Base-by-base conservation (phyloP, 129 eudicot genomes). In the Lonicera japonica region DNA sequence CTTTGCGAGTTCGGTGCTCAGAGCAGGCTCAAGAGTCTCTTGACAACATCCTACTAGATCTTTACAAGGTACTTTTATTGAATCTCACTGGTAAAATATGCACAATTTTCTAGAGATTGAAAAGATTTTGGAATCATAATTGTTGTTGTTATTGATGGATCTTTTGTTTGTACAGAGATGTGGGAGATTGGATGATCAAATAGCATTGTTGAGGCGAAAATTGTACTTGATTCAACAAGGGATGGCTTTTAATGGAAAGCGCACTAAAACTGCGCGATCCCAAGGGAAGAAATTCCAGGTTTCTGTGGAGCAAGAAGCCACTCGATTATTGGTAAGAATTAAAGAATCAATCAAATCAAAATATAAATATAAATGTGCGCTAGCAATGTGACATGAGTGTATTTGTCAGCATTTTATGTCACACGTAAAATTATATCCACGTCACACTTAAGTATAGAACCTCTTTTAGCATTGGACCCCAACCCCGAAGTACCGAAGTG, bases 261-360 rank as follows among this genome's bases (percentile, higher is more conserved):
- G 99, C 22, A 94, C 99, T 4, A 94, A 94, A 69, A 94, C 99
- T 5, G 99, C 99, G 0, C 67, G 99, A 68, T 94, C 99, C 14
- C 99, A 94, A 61, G 99, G 99, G 73, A 94, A 88, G 86, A 94
- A 94, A 54, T 94, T 94, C 25, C 99, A 94, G 56, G 99, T 94
- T 39, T 94, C 99, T 9, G 95, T 94, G n/a, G 99, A 88, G 72
- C 99, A 94, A 65, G 99, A 94, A 54, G 96, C 99, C 3, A 94
- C 99, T 57, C 63, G 99, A 18, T 74, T 94, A 21, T 82, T 94
- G 92, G 99, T 92, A 79, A 76, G 61, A 40, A 77, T 64, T 14
- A 15, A 13, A 46, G 0, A 38, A 38, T 38, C 43, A 38, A 38
- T 25, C 19, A 11, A n/a, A 22, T 16, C 57, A 24, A 21, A 20